These are phyloP conservation scores for Danielozyma ontarioensis DNA, from an alignment of 805 yeast genomes.

Conservation along the genomic window DNA sequence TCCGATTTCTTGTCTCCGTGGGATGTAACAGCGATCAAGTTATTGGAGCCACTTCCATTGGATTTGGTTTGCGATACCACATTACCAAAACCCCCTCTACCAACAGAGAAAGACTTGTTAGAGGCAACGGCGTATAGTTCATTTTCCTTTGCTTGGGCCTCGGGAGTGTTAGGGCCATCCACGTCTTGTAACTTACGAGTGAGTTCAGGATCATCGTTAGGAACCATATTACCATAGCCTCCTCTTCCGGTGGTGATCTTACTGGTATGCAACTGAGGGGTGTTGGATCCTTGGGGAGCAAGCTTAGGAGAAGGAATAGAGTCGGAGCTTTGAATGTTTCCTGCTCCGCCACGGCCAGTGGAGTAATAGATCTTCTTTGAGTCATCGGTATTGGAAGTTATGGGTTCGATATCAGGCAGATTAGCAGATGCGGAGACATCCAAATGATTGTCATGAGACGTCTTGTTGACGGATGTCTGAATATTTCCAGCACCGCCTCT, in stretches of 20 bases:
- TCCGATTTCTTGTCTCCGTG: slow-evolving; percentile 24
- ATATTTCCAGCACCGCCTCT: slow-evolving; percentile 38
- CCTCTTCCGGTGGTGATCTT: slow-evolving; percentile 72
- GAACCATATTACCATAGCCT: slow-evolving; percentile 72
- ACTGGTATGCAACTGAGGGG: slow-evolving; percentile 53
- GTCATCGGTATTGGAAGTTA: slow-evolving; percentile 16
- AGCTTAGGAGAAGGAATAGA: slow-evolving; percentile 49
- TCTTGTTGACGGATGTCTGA: slow-evolving; percentile 11
- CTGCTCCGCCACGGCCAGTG: slow-evolving; percentile 82
- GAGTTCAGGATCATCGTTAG: slow-evolving; percentile 51
- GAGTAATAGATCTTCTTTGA: slow-evolving; percentile 40
- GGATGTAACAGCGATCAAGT: slow-evolving; percentile 31
- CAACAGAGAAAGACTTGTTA: slow-evolving; percentile 45
- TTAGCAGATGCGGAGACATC: slow-evolving; percentile 4
- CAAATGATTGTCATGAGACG: slow-evolving; percentile 14
- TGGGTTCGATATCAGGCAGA: slow-evolving; percentile 4
- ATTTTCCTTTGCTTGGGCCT: slow-evolving; percentile 13
- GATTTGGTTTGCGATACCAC: slow-evolving; percentile 35
- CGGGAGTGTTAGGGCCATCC: slow-evolving; percentile 25
- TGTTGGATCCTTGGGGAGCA: slow-evolving; percentile 54
- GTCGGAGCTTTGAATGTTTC: slow-evolving; percentile 49
- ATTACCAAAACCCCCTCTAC: slow-evolving; percentile 67
- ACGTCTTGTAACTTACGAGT: slow-evolving; percentile 67
- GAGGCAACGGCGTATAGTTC: slow-evolving; percentile 41
- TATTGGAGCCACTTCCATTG: slow-evolving; percentile 15